Evolutionary conservation across 2,329 filamentous ascomycete genomes (phyloP).

Genomic region (Fusarium proliferatum): DNA sequence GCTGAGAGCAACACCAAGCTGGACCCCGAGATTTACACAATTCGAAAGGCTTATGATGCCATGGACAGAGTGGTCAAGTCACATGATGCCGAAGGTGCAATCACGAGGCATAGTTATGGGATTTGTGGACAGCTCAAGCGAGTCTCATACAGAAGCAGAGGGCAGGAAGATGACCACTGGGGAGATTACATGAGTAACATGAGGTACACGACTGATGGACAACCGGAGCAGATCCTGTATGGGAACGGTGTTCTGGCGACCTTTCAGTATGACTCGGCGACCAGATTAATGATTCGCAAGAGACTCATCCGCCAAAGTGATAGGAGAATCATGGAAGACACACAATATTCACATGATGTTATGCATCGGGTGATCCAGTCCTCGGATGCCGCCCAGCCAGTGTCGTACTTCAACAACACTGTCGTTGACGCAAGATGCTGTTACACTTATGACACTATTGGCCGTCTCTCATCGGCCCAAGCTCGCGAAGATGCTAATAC

Average conservation of each 20-base stretch:
- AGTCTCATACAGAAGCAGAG: background rate
- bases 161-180: no score
- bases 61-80: background rate
- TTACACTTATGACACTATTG: background rate
- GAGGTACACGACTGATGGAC: background rate
- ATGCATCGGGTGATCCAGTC: background rate
- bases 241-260: background rate
- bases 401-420: background rate
- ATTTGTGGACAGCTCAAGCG: background rate
- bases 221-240: background rate
- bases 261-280: background rate
- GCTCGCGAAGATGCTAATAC: background rate
- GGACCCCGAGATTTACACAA: no score
- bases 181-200: background rate
- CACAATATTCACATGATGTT: background rate
- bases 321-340: background rate
- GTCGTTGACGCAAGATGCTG: background rate
- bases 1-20: fast-evolving
- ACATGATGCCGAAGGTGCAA: background rate
- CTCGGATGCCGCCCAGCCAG: background rate
- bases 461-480: background rate
- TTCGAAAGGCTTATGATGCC: background rate
- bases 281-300: background rate
- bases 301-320: background rate
- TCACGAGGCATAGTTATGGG: background rate